A percentile compares a stretch with the other conserved stretches of the same genome.
These are phyloP conservation scores for Talaromyces sp. DNA, from an alignment of 2,329 filamentous ascomycete genomes.

Conservation along the genomic window DNA sequence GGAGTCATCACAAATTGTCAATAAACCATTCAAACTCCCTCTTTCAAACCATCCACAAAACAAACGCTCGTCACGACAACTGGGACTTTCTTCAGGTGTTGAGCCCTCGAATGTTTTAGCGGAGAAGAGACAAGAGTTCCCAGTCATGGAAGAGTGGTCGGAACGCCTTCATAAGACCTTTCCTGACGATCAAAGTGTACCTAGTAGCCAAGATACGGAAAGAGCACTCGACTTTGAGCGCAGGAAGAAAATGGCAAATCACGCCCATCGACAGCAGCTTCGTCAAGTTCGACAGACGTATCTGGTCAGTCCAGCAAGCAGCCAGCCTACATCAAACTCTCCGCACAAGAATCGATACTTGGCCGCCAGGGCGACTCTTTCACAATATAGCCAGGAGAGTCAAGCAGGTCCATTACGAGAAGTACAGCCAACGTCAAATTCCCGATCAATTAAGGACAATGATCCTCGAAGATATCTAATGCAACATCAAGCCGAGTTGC, in stretches of 20 bases:
- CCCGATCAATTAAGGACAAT: slow-evolving; percentile 17
- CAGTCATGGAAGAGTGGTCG: slow-evolving; percentile 24
- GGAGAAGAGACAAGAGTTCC: slow-evolving; percentile 18
- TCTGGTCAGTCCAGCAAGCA: slow-evolving; percentile 6
- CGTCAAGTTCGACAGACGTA: slow-evolving; percentile 7
- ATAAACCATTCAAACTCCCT: slow-evolving; percentile 16
- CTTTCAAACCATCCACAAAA: background rate
- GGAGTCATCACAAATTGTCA: background rate
- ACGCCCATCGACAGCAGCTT: slow-evolving; percentile 22
- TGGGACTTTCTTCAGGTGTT: background rate
- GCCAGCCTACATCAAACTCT: slow-evolving; percentile 16
- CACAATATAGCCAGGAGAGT: slow-evolving; percentile 5
- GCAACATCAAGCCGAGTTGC: slow-evolving; percentile 17
- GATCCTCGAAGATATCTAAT: slow-evolving; percentile 32
- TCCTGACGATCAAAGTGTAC: background rate
- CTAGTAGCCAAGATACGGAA: slow-evolving; percentile 10
- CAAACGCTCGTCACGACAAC: background rate
- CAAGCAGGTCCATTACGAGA: background rate
- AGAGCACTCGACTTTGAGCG: slow-evolving; percentile 36
- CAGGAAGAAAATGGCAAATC: slow-evolving; percentile 32
- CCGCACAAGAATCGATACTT: slow-evolving; percentile 30
- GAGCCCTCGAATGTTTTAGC: background rate
- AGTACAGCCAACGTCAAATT: background rate
- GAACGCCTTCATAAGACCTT: slow-evolving; percentile 19
- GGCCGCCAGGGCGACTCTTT: slow-evolving; percentile 26